Evolutionary conservation across 805 yeast genomes (phyloP), one percentile per base, ranked within the genome.

Genomic region (Starmerella vaccinii): DNA sequence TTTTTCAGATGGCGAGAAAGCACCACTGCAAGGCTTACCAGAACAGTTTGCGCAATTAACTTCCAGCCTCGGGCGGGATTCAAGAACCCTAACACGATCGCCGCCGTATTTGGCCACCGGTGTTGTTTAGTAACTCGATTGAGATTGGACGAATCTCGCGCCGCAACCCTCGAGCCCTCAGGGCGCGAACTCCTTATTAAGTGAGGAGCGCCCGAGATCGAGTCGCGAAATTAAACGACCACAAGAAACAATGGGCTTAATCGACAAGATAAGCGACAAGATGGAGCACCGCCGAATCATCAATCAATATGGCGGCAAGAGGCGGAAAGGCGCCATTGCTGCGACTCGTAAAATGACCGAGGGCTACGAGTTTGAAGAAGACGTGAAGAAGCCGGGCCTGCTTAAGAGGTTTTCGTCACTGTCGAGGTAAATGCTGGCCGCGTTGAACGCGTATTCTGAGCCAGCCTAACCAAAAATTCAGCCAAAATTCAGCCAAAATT

Each of bases 261-360:
- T 61, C 15, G 56, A 53, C 37, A 48, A 44, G 16, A 49, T 61
- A 41, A 55, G 50, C 41, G 57, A 52, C 41, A 57, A 58, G 34
- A 52, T 60, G 33, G 64, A 61, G 51, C 53, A 57, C 50, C 58
- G 62, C 10, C 56, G 59, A 32, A 59, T 61, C 15, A 48, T 59
- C 10, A 56, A 59, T 53, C 58, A 57, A 22, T 60, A 61, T 52
- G 57, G 52, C 5, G 55, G 59, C n/a, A 55, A 54, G 43, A 54
- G 65, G 3, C 51, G 63, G 24, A 56, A 61, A 49, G 51, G 44
- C 12, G 63, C 62, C 13, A 43, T 56, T 21, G 49, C 47, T 18
- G 61, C 61, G 22, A 59, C 63, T 10, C 59, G 54, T 16, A 52
- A 51, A 21, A 50, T 43, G 27, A 60, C 55, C 38, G 59, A 56